Evolutionary conservation across 208 protist species (phyloP).

Genomic region (Vickermania ingenoplastis): DNA sequence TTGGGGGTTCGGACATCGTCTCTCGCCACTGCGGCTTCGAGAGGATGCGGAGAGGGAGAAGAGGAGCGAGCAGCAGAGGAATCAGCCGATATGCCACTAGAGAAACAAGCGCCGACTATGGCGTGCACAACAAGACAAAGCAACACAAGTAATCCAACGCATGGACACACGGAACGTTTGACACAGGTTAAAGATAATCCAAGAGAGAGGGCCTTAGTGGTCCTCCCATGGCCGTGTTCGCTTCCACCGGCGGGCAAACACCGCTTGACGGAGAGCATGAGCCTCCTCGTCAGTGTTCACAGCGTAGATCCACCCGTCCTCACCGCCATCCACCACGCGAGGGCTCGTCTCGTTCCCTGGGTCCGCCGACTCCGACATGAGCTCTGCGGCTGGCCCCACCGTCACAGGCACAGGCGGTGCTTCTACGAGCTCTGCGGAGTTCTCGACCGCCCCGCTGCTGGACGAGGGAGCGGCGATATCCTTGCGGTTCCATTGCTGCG

Average conservation of each 20-base stretch:
- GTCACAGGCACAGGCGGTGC: background rate
- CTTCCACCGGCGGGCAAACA: constrained; percentile 27
- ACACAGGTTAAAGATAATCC: too few species aligned
- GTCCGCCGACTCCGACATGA: background rate
- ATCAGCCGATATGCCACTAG: too few species aligned
- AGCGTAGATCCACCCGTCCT: constrained; percentile 71
- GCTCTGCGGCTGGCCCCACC: background rate
- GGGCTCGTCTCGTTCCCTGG: background rate
- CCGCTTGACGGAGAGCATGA: constrained; percentile 14
- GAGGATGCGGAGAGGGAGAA: too few species aligned
- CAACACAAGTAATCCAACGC: too few species aligned
- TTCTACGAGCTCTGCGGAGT: constrained; percentile 24
- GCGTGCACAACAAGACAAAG: too few species aligned
- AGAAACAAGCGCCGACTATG: too few species aligned
- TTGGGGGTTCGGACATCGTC: background rate
- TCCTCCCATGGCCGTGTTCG: constrained; percentile 34
- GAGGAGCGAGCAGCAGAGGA: too few species aligned
- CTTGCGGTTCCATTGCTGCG: too few species aligned
- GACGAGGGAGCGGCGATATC: constrained; percentile 17
- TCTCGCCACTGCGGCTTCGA: too few species aligned
- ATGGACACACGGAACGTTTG: too few species aligned
- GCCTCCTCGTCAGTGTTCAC: constrained; percentile 25
- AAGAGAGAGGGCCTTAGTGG: too few species aligned
- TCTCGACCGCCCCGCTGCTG: constrained; percentile 20
- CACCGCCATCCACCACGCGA: constrained; percentile 14